Conservation (phyloP, 108 stramenopile species). For the Asterionellopsis glacialis region DNA sequence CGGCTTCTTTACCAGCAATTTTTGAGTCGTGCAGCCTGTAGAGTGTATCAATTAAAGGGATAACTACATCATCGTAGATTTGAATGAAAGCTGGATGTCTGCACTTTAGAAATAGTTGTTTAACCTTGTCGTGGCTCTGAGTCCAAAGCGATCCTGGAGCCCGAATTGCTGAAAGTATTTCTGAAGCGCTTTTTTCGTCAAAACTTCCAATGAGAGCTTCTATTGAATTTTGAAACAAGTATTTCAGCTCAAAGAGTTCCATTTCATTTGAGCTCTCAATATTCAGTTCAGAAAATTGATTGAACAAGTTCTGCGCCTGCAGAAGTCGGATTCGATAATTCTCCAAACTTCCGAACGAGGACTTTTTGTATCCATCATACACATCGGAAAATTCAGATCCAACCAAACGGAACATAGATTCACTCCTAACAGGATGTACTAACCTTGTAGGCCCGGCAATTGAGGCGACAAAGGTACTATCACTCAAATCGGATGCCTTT, state of each 20-base stretch:
- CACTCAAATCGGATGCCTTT: neutral
- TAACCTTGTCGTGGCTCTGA: constrained; percentile 3
- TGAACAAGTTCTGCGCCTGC: constrained; percentile 49
- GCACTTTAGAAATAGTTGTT: constrained; percentile 18
- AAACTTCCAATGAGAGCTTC: neutral
- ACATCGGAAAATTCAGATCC: constrained; percentile 18
- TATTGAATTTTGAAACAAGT: constrained; percentile 6
- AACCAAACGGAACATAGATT: constrained; percentile 18
- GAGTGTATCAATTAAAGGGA: neutral
- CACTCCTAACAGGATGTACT: constrained; percentile 16
- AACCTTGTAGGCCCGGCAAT: constrained; percentile 14
- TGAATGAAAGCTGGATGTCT: constrained; percentile 8
- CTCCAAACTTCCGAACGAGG: constrained; percentile 60
- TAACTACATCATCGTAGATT: neutral
- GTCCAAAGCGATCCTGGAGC: too few species aligned
- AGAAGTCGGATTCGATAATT: constrained; percentile 51
- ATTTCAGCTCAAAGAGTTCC: constrained; percentile 3
- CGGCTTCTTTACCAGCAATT: neutral
- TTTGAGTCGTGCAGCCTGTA: constrained; percentile 4
- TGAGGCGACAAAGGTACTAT: too few species aligned
- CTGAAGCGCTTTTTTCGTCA: neutral
- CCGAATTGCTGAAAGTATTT: constrained; percentile 2
- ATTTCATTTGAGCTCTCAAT: neutral
- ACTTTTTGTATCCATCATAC: neutral
- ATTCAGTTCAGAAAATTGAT: constrained; percentile 23